Base-by-base conservation (phyloP, 768 basidiomycete genomes). In the Lactarius quietus region DNA sequence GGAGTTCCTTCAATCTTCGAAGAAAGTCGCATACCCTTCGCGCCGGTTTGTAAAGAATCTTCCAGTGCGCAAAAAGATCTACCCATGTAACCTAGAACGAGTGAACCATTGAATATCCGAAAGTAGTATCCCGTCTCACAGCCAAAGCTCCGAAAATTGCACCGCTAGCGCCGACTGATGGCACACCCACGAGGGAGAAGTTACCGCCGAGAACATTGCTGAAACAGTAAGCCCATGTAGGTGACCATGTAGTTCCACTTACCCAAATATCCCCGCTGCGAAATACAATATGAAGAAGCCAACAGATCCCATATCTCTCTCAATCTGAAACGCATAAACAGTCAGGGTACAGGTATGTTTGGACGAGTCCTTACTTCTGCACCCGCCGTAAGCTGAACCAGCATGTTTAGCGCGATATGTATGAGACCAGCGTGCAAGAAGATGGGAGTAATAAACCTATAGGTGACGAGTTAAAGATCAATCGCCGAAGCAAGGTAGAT, bases 351-450 rank as follows among this genome's bases (percentile, higher is more conserved):
- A 23, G 26, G 23, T 48, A 51, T 57, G 26, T 29, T 51, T 12
- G 41, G 51, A 5, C 14, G 35, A 26, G 10, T 6, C 20, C 56
- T 70, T 72, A 90, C 92, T 76, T 91, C 87, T 39, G 88, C 90
- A 8, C 88, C 89, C n/a, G 90, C 78, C 0, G 84, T 85, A 63
- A 90, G 74, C 70, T 96, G 95, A 17, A 89, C 95, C 33, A 95
- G 73, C 87, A 98, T 90, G 73, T 99, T 99, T 66, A 99, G 73
- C 5, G 89, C 69, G 39, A 96, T 81, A 74, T 99, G 96, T n/a
- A 99, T 80, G 63, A 99, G 81, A n/a, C 96, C 96, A 14, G 93
- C 97, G 70, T 98, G 96, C 6, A 98, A 77, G 73, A 98, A 97
- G 58, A 96, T 90, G 10, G 95, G 70, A 6, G 70, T 69, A 29